phyloP scores from a whole-genome alignment of 1,139 yeast species.

The Hansenula lynferdii region DNA sequence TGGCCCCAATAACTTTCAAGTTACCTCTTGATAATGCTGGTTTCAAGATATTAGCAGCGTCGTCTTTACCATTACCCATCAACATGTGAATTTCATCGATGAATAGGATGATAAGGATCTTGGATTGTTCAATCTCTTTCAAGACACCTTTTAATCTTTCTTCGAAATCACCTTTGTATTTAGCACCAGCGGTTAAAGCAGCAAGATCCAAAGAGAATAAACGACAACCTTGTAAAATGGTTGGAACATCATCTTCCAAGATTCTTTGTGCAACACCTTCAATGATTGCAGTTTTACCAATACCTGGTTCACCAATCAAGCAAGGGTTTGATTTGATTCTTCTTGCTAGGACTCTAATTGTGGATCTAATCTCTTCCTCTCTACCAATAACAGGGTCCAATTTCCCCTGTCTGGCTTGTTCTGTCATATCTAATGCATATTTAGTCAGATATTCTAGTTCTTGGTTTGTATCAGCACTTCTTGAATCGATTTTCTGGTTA shows the following conservation, averaged over 20 bases:
- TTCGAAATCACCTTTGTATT: slow-evolving; percentile 97
- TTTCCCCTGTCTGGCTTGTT: slow-evolving; percentile 88
- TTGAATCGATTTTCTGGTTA: slow-evolving; percentile 84
- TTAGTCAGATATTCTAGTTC: slow-evolving; percentile 80
- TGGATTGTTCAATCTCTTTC: slow-evolving; percentile 86
- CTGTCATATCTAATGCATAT: slow-evolving; percentile 91
- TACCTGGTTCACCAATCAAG: slow-evolving; percentile 98
- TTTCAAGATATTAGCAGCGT: slow-evolving; percentile 94
- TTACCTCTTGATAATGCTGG: slow-evolving; percentile 97
- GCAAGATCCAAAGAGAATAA: slow-evolving; percentile 90
- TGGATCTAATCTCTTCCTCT: slow-evolving; percentile 95
- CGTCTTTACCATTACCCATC: slow-evolving; percentile 95
- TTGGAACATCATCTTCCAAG: slow-evolving; percentile 92
- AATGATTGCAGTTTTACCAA: slow-evolving; percentile 96
- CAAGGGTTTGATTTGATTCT: slow-evolving; percentile 96
- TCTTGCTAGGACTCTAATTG: slow-evolving; percentile 90
- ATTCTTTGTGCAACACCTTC: slow-evolving; percentile 99
- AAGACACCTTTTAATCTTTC: slow-evolving; percentile 96
- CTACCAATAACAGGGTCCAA: slow-evolving; percentile 98
- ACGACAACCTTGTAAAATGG: slow-evolving; percentile 72
- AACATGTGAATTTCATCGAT: slow-evolving; percentile 98
- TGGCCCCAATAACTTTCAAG: slow-evolving; percentile 97
- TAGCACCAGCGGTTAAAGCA: slow-evolving; percentile 97
- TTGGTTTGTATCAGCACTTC: slow-evolving; percentile 89
- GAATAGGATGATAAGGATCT: slow-evolving; percentile 80